Percentiles rank a stretch among this genome's conserved stretches.
phyloP scores from a whole-genome alignment of 352 stramenopile species.

The Globisporangium spinosum region DNA sequence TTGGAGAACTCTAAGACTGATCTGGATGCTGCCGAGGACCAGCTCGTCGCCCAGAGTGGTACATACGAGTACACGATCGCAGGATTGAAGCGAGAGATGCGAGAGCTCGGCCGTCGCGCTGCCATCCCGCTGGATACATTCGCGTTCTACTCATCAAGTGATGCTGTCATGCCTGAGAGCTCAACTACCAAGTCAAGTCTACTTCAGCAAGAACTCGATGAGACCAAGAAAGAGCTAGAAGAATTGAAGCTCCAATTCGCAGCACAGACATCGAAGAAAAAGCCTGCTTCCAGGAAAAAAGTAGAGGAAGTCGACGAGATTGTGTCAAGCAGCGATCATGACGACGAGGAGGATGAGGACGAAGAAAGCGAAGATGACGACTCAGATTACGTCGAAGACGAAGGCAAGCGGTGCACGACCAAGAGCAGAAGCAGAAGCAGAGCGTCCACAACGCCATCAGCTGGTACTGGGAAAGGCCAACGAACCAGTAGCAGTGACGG shows the following conservation, averaged over 20 bases:
- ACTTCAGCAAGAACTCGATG: conserved; percentile 22
- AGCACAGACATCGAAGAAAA: conserved; percentile 30
- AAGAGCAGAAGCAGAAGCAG: not conserved
- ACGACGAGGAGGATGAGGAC: conserved; percentile 43
- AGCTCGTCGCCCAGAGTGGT: conserved; percentile 28
- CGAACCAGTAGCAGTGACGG: not conserved
- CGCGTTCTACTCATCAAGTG: conserved; percentile 6
- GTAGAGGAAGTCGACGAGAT: conserved; percentile 32
- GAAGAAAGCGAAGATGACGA: conserved; percentile 44
- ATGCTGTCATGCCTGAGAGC: not conserved
- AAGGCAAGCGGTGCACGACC: conserved; percentile 19
- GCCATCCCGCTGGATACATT: conserved; percentile 1
- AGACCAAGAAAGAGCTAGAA: conserved; percentile 23
- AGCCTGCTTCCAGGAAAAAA: conserved; percentile 30
- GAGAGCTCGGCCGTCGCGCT: conserved; percentile 18
- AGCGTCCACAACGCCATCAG: not conserved
- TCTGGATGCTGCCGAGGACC: conserved; percentile 26
- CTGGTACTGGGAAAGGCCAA: not conserved
- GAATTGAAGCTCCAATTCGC: conserved; percentile 22
- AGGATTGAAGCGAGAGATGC: conserved; percentile 26
- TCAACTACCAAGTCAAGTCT: not conserved
- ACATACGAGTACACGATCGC: conserved; percentile 22
- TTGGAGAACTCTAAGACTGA: conserved; percentile 36
- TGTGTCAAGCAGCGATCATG: conserved; percentile 42
- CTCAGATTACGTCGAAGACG: conserved; percentile 65